Base-by-base conservation (phyloP, 1,284 basidiomycete species). In the Pseudozyma sp. region DNA sequence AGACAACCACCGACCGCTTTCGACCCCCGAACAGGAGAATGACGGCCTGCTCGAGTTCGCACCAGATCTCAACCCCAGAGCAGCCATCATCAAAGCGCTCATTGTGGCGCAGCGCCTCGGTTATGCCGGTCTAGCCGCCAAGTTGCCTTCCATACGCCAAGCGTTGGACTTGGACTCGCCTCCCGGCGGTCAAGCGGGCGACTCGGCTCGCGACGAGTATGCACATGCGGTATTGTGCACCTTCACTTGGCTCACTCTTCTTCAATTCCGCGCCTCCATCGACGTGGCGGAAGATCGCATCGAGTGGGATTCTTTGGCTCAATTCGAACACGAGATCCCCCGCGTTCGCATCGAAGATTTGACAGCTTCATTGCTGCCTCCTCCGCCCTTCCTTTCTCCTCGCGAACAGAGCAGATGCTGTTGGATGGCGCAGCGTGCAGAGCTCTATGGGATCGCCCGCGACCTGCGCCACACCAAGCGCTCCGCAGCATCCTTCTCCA, bases 351-450 rank as follows among this genome's bases (percentile, higher is more conserved):
- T 65, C 29, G 51, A 65, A 6, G 44, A 40, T 7, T 30, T 68
- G 37, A 62, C 62, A 2, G 45, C 66, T 9, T 62, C 66, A 3
- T 37, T 74, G 2, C 29, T 65, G 34, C 70, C 70, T 2, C 66
- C 66, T 5, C 66, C 65, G 5, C 14, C 57, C 8, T 74, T 74
- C 24, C 33, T 74, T 10, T 57, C 61, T 14, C 65, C 66, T 6
- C 57, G 70, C 46, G 65, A 78, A 45, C 68, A 75, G 47, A 59
- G 72, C 33, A 50, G 68, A 13, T 62, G 72, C 47, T 59, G 68
- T 42, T 71, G 75, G 75, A 62, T 73, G 68, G 60, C 61, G 16
- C 59, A 78, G 49, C 64, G 70, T 19, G 58, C 66, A 13, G 61
- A 68, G 17, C 65, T 74, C 17, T 74, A 68, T 30, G 44, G 16